Evolutionary conservation across 2,329 filamentous ascomycete species (phyloP).

Genomic region (Talaromyces rugulosus): DNA sequence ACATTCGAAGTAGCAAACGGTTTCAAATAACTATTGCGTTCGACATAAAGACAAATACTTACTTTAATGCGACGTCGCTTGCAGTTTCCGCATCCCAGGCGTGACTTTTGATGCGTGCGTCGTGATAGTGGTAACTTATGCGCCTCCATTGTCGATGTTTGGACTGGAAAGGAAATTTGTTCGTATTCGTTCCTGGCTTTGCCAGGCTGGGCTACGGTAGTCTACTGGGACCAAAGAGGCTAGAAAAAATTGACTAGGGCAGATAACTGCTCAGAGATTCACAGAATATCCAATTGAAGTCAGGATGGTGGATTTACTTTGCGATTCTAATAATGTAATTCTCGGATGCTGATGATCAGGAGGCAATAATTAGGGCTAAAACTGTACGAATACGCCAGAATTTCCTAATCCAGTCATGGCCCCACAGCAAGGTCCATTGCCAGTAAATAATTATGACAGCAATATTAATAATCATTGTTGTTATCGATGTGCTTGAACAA

Average conservation of each 20-base stretch:
- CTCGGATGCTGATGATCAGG: neutral
- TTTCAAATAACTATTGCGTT: neutral
- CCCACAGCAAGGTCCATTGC: neutral
- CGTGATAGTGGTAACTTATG: conserved; percentile 13
- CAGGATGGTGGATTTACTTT: neutral
- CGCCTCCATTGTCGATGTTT: neutral
- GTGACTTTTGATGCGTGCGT: conserved; percentile 31
- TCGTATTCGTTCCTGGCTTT: neutral
- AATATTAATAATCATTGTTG: neutral
- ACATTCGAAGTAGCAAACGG: neutral
- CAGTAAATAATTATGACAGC: neutral
- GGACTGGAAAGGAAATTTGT: neutral
- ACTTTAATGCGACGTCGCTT: conserved; percentile 34
- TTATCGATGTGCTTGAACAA: neutral
- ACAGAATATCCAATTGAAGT: neutral
- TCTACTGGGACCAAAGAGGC: neutral
- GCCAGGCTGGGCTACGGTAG: neutral
- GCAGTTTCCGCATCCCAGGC: conserved; percentile 29
- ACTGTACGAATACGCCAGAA: neutral
- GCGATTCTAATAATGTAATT: neutral
- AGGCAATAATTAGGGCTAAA: neutral
- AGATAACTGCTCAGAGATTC: neutral
- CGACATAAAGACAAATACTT: conserved; percentile 4
- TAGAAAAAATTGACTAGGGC: neutral
- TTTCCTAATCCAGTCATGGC: neutral